Percentiles rank a stretch among this genome's conserved stretches.
Conservation (phyloP, 768 basidiomycete species). For the Boletellus ananiceps region DNA sequence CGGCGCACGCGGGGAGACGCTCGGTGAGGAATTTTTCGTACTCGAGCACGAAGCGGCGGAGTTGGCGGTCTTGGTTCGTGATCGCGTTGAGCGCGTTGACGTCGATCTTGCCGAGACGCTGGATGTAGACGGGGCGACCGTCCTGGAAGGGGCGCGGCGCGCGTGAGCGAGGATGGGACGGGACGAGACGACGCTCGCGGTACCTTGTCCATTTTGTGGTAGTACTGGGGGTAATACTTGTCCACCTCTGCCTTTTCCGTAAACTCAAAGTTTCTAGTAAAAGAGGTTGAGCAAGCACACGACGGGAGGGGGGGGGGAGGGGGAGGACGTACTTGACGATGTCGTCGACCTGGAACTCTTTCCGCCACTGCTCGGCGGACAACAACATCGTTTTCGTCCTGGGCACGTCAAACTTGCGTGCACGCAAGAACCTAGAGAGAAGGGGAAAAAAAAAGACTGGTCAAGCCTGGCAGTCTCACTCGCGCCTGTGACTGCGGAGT, state of each 20-base stretch:
- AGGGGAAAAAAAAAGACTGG: neutral
- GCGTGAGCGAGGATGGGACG: neutral
- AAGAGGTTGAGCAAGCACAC: neutral
- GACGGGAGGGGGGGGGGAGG: neutral
- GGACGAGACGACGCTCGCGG: neutral
- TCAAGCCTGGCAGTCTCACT: neutral
- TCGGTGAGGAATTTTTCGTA: slow-evolving; percentile 85
- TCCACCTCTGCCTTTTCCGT: slow-evolving; percentile 77
- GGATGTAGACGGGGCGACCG: slow-evolving; percentile 93
- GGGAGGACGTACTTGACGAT: slow-evolving; percentile 50
- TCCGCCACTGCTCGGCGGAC: slow-evolving; percentile 83
- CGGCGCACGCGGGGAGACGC: slow-evolving; percentile 77
- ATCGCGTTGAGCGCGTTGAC: slow-evolving; percentile 73
- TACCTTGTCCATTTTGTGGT: slow-evolving; percentile 94
- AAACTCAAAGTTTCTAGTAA: slow-evolving; percentile 74
- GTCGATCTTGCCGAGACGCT: slow-evolving; percentile 88
- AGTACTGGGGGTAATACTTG: slow-evolving; percentile 93
- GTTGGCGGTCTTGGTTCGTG: slow-evolving; percentile 84
- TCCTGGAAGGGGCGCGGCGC: slow-evolving; percentile 46
- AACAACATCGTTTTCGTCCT: slow-evolving; percentile 84
- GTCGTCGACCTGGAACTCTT: slow-evolving; percentile 77
- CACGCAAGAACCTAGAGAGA: slow-evolving; percentile 73
- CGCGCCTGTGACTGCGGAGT: too few species aligned
- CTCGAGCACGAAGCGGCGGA: slow-evolving; percentile 84
- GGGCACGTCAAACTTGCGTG: slow-evolving; percentile 84